These are phyloP conservation scores for Termitomyces sp. DNA, from an alignment of 768 basidiomycete genomes.

Conservation along the genomic window DNA sequence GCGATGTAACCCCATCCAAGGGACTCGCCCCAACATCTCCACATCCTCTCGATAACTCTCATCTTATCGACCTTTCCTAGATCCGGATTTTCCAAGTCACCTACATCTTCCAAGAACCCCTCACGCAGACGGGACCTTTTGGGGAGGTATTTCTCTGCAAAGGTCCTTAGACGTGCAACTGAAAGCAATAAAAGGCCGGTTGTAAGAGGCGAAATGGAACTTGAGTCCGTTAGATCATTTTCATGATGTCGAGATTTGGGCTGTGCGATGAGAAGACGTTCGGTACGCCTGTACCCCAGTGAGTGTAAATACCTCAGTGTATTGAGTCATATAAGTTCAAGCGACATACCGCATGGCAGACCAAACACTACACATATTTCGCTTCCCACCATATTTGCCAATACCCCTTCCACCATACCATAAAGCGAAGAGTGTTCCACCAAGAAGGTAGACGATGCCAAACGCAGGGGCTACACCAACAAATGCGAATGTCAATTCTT, in stretches of 20 bases:
- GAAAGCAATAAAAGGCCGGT: slow-evolving; percentile 72
- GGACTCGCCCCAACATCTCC: slow-evolving; percentile 77
- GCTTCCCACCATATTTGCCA: slow-evolving; percentile 54
- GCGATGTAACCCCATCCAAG: slow-evolving; percentile 51
- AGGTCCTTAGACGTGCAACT: slow-evolving; percentile 58
- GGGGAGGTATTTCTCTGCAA: slow-evolving; percentile 54
- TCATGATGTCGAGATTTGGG: slow-evolving; percentile 17
- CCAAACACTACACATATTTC: slow-evolving; percentile 54
- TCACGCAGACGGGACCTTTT: slow-evolving; percentile 55
- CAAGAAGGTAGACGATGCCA: slow-evolving; percentile 65
- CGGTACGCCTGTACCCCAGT: slow-evolving; percentile 44
- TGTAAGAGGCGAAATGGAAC: slow-evolving; percentile 41
- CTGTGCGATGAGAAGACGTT: slow-evolving; percentile 57
- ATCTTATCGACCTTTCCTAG: slow-evolving; percentile 69
- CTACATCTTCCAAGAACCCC: slow-evolving; percentile 82
- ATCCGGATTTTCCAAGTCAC: slow-evolving; percentile 72
- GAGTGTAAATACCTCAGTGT: background rate
- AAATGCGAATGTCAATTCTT: slow-evolving; percentile 94
- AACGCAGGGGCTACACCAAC: slow-evolving; percentile 92
- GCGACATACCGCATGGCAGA: slow-evolving; percentile 56
- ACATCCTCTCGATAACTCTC: slow-evolving; percentile 78
- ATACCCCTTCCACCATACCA: slow-evolving; percentile 44
- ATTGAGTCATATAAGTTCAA: background rate
- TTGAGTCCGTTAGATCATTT: slow-evolving; percentile 9
- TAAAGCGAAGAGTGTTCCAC: slow-evolving; percentile 45